Conservation (phyloP, 805 yeast genomes). For the Yarrowia sp. region DNA sequence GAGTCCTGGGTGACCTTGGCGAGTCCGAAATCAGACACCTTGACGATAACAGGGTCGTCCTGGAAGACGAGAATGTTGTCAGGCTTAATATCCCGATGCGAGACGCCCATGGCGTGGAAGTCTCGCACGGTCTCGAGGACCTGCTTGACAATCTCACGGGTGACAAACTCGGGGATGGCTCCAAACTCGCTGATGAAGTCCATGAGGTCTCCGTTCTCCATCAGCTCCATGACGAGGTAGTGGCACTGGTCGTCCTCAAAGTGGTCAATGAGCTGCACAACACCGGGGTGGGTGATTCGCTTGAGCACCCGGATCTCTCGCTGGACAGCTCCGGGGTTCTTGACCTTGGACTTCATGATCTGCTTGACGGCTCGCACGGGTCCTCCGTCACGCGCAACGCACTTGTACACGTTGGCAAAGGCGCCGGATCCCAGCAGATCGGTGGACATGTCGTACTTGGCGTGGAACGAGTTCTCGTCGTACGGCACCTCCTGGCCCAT, state of each 20-base stretch:
- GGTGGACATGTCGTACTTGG: slow-evolving; percentile 68
- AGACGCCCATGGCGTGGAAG: slow-evolving; percentile 84
- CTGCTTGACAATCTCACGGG: slow-evolving; percentile 81
- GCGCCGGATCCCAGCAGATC: slow-evolving; percentile 97
- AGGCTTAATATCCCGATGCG: slow-evolving; percentile 96
- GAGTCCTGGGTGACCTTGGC: slow-evolving; percentile 89
- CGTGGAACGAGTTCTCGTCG: slow-evolving; percentile 31
- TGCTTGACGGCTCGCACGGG: slow-evolving; percentile 87
- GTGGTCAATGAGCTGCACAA: slow-evolving; percentile 77
- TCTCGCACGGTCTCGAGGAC: slow-evolving; percentile 79
- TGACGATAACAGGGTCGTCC: slow-evolving; percentile 88
- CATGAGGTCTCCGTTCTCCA: slow-evolving; percentile 96
- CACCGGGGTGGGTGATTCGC: slow-evolving; percentile 76
- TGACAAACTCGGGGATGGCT: slow-evolving; percentile 80
- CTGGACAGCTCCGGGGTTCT: slow-evolving; percentile 75
- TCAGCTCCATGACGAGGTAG: slow-evolving; percentile 91
- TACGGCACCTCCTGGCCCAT: slow-evolving; percentile 35
- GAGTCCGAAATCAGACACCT: slow-evolving; percentile 93
- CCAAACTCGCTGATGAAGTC: slow-evolving; percentile 94
- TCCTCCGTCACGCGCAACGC: slow-evolving; percentile 81
- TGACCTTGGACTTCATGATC: slow-evolving; percentile 74
- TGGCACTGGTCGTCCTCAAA: slow-evolving; percentile 79
- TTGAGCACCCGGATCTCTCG: slow-evolving; percentile 81
- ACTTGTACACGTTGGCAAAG: slow-evolving; percentile 91
- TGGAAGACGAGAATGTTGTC: slow-evolving; percentile 89